These are phyloP conservation scores for Phytophthora syringae DNA, from an alignment of 352 stramenopile genomes.

Conservation along the genomic window DNA sequence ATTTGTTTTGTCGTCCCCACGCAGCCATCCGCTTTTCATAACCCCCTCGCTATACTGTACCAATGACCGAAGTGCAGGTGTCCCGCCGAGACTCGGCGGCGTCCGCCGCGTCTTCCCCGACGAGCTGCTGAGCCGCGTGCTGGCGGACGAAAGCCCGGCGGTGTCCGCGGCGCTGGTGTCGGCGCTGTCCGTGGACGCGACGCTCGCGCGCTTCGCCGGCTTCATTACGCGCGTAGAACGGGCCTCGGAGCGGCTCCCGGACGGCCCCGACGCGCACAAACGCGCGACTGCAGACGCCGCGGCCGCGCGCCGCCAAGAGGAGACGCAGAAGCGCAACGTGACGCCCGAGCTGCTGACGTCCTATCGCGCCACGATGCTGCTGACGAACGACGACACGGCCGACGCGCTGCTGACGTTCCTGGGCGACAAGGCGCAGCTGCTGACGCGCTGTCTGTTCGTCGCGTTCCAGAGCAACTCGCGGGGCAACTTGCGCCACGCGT, in stretches of 20 bases:
- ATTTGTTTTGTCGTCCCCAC: constrained; percentile 13
- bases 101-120: constrained; percentile 26
- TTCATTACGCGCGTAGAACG: constrained; percentile 72
- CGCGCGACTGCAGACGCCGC: constrained; percentile 25
- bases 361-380: constrained; percentile 90
- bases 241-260: constrained; percentile 31
- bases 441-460: constrained; percentile 83
- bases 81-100: constrained; percentile 35
- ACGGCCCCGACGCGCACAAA: constrained; percentile 50
- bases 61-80: constrained; percentile 48
- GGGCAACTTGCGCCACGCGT: constrained; percentile 88
- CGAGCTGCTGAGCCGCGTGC: constrained; percentile 50
- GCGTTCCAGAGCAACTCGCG: constrained; percentile 73
- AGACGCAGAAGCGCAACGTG: constrained; percentile 47
- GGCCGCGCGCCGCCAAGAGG: constrained; percentile 28
- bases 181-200: constrained; percentile 65
- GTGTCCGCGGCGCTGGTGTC: constrained; percentile 68
- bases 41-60: not conserved
- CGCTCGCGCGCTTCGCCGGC: constrained; percentile 58
- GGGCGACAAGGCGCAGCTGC: constrained; percentile 74
- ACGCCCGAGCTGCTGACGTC: constrained; percentile 73
- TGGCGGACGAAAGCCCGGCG: constrained; percentile 55
- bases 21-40: constrained; percentile 18
- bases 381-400: constrained; percentile 86
- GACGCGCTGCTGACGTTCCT: constrained; percentile 87